Percentiles rank a stretch among this genome's conserved stretches.
Conservation (phyloP, 768 basidiomycete species). For the Amanita phalloides region DNA sequence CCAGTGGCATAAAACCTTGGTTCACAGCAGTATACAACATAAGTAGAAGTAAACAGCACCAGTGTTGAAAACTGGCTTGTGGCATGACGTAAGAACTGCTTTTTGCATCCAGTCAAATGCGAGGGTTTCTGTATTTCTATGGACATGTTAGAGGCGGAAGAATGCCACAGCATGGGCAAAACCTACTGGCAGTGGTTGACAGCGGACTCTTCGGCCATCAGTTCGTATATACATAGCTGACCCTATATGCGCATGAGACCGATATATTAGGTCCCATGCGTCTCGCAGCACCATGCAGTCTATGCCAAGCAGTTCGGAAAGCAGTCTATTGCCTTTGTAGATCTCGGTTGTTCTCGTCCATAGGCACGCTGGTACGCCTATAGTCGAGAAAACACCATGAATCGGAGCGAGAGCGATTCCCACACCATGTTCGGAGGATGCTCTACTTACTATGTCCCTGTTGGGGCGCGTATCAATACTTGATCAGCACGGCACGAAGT, state of each 20-base stretch:
- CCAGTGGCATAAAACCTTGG: too few relatives aligned
- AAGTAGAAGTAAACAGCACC: slow-evolving; percentile 2
- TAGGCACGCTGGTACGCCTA: slow-evolving; percentile 94
- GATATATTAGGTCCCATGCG: slow-evolving; percentile 21
- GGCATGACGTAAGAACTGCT: slow-evolving; percentile 86
- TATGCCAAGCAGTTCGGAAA: slow-evolving; percentile 82
- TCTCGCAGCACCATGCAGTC: slow-evolving; percentile 86
- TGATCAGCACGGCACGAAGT: slow-evolving; percentile 1
- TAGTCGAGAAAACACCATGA: slow-evolving; percentile 71
- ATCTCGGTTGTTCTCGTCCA: slow-evolving; percentile 98
- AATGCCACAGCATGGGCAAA: background rate
- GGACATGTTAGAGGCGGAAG: background rate
- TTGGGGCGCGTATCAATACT: slow-evolving; percentile 2
- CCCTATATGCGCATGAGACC: slow-evolving; percentile 34
- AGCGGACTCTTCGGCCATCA: slow-evolving; percentile 95
- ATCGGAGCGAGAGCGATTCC: background rate
- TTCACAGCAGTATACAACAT: too few relatives aligned
- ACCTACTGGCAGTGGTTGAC: slow-evolving; percentile 92
- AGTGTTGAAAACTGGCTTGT: slow-evolving; percentile 52
- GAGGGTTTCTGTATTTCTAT: slow-evolving; percentile 87
- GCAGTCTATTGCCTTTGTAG: slow-evolving; percentile 96
- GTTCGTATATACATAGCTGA: slow-evolving; percentile 90
- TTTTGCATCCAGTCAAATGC: slow-evolving; percentile 90
- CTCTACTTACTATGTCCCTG: slow-evolving; percentile 61
- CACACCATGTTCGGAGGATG: background rate